A percentile compares a stretch with the other conserved stretches of the same genome.
These are phyloP conservation scores for Trametes versicolor DNA, from an alignment of 1,284 basidiomycete genomes.

Conservation along the genomic window DNA sequence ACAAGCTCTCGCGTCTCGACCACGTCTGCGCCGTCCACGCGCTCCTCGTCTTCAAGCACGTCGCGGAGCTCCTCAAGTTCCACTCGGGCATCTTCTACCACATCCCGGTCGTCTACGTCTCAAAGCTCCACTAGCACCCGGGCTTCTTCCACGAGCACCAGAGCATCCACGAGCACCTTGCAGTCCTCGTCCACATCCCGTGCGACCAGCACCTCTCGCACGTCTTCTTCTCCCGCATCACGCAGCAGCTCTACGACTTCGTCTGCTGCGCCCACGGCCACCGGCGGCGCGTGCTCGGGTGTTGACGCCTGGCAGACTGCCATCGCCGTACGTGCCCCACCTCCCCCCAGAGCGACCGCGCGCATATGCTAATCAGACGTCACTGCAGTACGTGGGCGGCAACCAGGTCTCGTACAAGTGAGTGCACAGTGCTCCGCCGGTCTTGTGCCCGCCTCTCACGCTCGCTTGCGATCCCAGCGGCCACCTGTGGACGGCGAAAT, in stretches of 20 bases:
- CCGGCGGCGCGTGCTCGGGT: constrained; percentile 52
- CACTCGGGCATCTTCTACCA: not conserved
- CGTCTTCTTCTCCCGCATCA: not conserved
- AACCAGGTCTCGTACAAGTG: constrained; percentile 51
- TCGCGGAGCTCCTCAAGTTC: constrained; percentile 1
- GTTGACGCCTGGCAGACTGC: constrained; percentile 55
- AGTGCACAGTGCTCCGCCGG: not conserved
- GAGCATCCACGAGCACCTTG: constrained; percentile 1
- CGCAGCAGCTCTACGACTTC: constrained; percentile 1
- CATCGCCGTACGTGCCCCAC: constrained; percentile 50
- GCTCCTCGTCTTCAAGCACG: constrained; percentile 2
- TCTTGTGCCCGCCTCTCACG: not conserved
- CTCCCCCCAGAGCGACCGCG: too few species aligned
- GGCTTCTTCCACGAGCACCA: constrained; percentile 7
- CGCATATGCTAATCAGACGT: not conserved
- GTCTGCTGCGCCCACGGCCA: constrained; percentile 8
- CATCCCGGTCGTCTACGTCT: not conserved
- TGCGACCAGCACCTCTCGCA: constrained; percentile 1
- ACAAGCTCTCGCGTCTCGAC: not conserved
- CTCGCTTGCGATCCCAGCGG: constrained; percentile 37
- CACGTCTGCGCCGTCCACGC: not conserved
- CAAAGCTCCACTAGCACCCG: not conserved
- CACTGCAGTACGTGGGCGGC: constrained; percentile 55
- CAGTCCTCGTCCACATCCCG: constrained; percentile 1
- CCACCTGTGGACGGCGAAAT: constrained; percentile 64